These are phyloP conservation scores for Anisogramma anomala DNA, from an alignment of 2,329 filamentous ascomycete genomes.

Conservation along the genomic window DNA sequence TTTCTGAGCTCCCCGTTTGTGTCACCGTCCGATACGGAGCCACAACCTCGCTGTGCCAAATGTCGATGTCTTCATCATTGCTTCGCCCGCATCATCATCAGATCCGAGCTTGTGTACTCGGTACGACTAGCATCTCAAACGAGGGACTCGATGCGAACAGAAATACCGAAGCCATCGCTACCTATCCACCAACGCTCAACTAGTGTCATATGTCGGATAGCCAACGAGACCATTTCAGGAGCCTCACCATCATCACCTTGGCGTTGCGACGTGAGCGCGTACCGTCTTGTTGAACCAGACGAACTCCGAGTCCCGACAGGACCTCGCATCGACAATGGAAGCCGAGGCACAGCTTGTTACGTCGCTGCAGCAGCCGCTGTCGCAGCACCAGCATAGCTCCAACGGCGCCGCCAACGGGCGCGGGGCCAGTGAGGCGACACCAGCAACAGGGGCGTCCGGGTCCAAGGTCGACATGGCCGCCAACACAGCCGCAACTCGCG, in stretches of 20 bases:
- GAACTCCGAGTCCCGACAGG: not conserved
- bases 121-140: no score
- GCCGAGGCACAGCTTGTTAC: constrained; percentile 1
- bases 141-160: no score
- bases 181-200: no score
- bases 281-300: no score
- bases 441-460: constrained; percentile 1
- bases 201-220: not conserved
- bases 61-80: no score
- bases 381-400: constrained; percentile 2
- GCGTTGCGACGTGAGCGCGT: not conserved
- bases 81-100: no score
- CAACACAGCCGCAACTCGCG: constrained; percentile 2
- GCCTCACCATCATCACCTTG: not conserved
- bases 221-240: not conserved
- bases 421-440: constrained; percentile 2
- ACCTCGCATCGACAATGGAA: not conserved
- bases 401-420: constrained; percentile 6
- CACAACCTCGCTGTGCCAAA: no score
- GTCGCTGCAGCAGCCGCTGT: constrained; percentile 5
- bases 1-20: no score
- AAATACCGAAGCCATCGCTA: no score
- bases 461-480: constrained; percentile 7
- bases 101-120: no score
- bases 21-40: no score